phyloP scores from a whole-genome alignment of 768 basidiomycete genomes.

The Amanita phalloides region DNA sequence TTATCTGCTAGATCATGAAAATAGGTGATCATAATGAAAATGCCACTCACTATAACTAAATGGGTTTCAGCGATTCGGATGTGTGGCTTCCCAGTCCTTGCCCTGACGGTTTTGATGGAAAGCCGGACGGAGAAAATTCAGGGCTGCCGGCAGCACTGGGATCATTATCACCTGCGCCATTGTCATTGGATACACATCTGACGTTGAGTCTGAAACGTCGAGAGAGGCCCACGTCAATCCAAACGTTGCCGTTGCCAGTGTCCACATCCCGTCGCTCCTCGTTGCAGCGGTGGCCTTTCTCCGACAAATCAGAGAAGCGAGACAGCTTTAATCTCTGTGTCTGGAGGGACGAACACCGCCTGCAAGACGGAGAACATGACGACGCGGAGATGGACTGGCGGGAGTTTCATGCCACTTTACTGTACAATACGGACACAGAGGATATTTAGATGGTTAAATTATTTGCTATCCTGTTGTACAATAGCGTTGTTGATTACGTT shows the following conservation, averaged over 20 bases:
- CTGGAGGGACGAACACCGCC: neutral
- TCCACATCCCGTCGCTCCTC: neutral
- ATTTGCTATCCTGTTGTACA: neutral
- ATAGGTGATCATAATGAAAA: constrained; percentile 11
- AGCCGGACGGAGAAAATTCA: neutral
- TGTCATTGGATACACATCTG: constrained; percentile 2
- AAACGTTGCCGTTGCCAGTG: constrained; percentile 14
- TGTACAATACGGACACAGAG: neutral
- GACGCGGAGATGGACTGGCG: constrained; percentile 43
- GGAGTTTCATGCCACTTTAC: constrained; percentile 37
- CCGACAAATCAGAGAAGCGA: neutral
- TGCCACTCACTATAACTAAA: neutral
- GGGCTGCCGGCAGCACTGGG: neutral
- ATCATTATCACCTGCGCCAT: neutral
- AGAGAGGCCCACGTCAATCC: constrained; percentile 13
- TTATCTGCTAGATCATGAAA: constrained; percentile 15
- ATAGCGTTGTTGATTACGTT: neutral
- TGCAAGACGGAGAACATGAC: constrained; percentile 17
- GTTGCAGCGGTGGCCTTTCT: neutral
- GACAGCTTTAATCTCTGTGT: neutral
- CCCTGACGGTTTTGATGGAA: neutral
- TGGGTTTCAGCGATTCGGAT: too few relatives aligned
- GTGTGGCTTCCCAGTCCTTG: neutral
- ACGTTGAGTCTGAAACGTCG: neutral
- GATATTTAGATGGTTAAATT: neutral